A percentile compares a stretch with the other conserved stretches of the same genome.
Conservation (phyloP, 805 yeast genomes). For the Candida jianshihensis region DNA sequence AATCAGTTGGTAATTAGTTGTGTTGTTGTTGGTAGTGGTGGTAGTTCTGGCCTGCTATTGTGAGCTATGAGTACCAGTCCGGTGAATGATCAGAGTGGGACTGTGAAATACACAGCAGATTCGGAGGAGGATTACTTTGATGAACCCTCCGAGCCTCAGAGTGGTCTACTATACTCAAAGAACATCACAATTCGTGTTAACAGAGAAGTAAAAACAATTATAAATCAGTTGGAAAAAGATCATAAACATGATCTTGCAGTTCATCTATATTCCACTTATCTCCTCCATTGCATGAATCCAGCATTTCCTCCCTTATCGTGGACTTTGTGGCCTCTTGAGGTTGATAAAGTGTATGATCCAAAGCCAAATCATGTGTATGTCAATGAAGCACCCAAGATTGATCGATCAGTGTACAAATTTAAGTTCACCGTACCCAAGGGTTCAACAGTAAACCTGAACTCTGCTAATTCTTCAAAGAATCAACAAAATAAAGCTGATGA, state of each 20-base stretch:
- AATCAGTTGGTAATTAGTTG: neutral
- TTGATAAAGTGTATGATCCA: slow-evolving; percentile 32
- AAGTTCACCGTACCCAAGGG: neutral
- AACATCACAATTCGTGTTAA: too few relatives aligned
- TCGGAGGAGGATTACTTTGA: too few relatives aligned
- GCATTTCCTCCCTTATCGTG: slow-evolving; percentile 34
- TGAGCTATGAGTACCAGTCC: too few relatives aligned
- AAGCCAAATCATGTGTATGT: neutral
- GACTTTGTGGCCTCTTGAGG: slow-evolving; percentile 54
- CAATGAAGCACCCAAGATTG: too few relatives aligned
- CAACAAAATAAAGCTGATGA: slow-evolving; percentile 1
- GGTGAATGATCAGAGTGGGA: too few relatives aligned
- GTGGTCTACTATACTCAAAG: too few relatives aligned
- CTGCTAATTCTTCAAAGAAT: neutral
- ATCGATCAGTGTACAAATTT: too few relatives aligned
- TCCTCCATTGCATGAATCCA: slow-evolving; percentile 34
- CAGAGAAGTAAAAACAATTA: slow-evolving; percentile 22
- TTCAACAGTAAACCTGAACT: neutral
- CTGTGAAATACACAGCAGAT: too few relatives aligned
- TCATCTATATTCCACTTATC: slow-evolving; percentile 55
- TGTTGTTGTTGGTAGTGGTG: too few relatives aligned
- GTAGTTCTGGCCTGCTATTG: too few relatives aligned
- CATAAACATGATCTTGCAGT: slow-evolving; percentile 50
- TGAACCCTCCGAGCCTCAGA: too few relatives aligned
- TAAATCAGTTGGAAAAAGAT: slow-evolving; percentile 39